Conservation (phyloP, 1,284 basidiomycete genomes). For the Agaricales sp. region DNA sequence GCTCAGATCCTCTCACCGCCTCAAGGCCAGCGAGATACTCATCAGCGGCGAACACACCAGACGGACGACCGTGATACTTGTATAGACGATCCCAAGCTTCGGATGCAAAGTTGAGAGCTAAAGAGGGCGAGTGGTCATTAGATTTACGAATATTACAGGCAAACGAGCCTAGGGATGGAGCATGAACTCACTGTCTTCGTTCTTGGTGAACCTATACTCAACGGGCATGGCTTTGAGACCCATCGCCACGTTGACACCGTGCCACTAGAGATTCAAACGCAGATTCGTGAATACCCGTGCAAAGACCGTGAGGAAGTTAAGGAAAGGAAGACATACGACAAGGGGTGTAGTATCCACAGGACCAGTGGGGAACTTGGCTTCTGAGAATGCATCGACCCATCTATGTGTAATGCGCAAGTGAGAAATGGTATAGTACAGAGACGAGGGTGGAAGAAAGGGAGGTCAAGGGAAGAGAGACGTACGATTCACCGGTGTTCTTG, state of each 20-base stretch:
- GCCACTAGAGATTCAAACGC: neutral
- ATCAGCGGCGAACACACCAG: constrained; percentile 48
- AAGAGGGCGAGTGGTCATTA: neutral
- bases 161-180: neutral
- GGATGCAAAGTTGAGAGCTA: constrained; percentile 42
- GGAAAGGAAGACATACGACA: neutral
- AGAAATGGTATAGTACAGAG: too few relatives aligned
- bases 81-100: constrained; percentile 46
- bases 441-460: constrained; percentile 9
- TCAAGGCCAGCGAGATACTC: constrained; percentile 48
- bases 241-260: constrained; percentile 26
- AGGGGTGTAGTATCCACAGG: constrained; percentile 16
- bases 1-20: constrained; percentile 45
- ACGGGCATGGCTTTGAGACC: constrained; percentile 45
- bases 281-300: neutral
- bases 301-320: too few relatives aligned
- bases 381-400: constrained; percentile 20
- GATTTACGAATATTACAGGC: neutral
- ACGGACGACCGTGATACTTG: constrained; percentile 50
- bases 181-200: constrained; percentile 32
- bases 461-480: too few relatives aligned
- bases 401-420: too few relatives aligned
- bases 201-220: constrained; percentile 47
- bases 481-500: constrained; percentile 45
- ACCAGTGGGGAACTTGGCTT: constrained; percentile 27